Evolutionary conservation across 495 filamentous ascomycete genomes (phyloP), one percentile per base, ranked within the genome.

Genomic region (Evernia prunastri): DNA sequence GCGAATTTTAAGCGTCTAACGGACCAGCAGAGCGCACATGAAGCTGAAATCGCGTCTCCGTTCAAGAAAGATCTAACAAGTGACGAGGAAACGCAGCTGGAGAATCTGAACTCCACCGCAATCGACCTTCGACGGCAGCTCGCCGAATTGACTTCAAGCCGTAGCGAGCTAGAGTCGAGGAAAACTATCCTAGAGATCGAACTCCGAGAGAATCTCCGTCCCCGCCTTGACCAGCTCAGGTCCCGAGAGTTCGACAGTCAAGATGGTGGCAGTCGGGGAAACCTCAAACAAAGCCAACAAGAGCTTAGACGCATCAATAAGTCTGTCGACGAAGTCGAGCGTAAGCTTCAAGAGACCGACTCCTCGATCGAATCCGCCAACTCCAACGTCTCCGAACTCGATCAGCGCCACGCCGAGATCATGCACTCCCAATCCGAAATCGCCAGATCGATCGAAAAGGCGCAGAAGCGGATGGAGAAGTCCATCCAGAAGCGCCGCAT

Each of bases 381-480:
- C 63, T 67, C 75, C 45, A 77, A 82, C 27, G 80, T 93, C 29
- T 72, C 78, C 4, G 75, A 85, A 42, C 79, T 92, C 5, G 80
- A 89, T 65, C 80, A 84, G 43, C 79, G 81, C 63, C 89, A 87
- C 69, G 71, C 77, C 0, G 84, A 91, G 56, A 87, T 83, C 68
- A 84, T 90, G 67, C 80, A 83, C 23, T 75, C 83, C 29, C 82
- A 89, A 66, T 86, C 90, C 66, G 89, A 92, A 49, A 82, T 96
- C 43, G 86, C 89, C 42, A 85, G 82, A 67, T 82, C 84, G 11
- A 96, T 97, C 62, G 89, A 94, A 70, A 90, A 89, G 63, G 82
- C 92, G 60, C 91, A 96, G 75, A 94, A 96, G 72, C 83, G 84
- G 58, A 90, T 96, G 82, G 93, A 97, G 72, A 94, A 91, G 77